Conservation (phyloP, 352 stramenopile species). For the Globisporangium sylvaticum region DNA sequence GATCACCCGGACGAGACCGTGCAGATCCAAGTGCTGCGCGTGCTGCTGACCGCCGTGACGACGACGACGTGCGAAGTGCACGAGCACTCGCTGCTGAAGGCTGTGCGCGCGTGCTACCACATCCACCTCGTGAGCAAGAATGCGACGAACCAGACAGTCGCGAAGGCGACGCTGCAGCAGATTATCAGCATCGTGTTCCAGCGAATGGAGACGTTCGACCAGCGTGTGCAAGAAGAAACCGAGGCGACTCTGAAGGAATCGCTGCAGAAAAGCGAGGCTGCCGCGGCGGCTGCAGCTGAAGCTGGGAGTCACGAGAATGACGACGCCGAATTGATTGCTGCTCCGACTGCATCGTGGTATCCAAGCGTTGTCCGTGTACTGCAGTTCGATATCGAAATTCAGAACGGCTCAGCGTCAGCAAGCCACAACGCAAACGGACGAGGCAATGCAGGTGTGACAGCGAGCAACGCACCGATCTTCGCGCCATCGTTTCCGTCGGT, state of each 20-base stretch:
- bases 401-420: neutral
- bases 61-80: constrained; percentile 89
- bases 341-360: constrained; percentile 29
- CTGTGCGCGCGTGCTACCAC: constrained; percentile 95
- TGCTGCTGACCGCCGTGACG: constrained; percentile 89
- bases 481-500: constrained; percentile 90
- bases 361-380: constrained; percentile 41
- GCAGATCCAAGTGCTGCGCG: constrained; percentile 92
- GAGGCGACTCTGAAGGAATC: constrained; percentile 50
- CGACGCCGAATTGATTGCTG: constrained; percentile 8
- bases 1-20: constrained; percentile 89
- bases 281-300: constrained; percentile 16
- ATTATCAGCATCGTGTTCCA: constrained; percentile 96
- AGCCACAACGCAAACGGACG: neutral
- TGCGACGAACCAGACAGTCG: constrained; percentile 94
- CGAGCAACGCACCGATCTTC: constrained; percentile 33
- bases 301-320: constrained; percentile 13
- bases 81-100: constrained; percentile 91
- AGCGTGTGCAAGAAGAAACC: constrained; percentile 70
- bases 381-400: constrained; percentile 15
- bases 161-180: constrained; percentile 97
- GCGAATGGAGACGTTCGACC: constrained; percentile 92
- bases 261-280: constrained; percentile 33
- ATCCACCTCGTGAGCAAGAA: constrained; percentile 93
- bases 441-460: neutral